Evolutionary conservation across 2,329 filamentous ascomycete genomes (phyloP).

Genomic region (Ophioceras dolichostomum): DNA sequence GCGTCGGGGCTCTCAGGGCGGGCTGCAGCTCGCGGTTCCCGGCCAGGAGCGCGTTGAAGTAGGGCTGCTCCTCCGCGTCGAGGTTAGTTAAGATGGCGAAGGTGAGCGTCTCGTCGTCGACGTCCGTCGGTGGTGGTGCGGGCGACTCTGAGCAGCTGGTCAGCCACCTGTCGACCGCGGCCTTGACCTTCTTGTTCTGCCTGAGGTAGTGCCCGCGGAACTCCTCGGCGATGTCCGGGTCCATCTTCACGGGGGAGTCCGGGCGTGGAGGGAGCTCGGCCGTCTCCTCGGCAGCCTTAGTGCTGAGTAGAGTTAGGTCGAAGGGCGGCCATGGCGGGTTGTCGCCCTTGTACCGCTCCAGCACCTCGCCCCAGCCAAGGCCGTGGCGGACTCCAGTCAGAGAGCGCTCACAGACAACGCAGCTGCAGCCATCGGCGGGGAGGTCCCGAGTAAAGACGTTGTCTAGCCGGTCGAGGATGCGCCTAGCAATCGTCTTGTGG

Average conservation of each 20-base stretch:
- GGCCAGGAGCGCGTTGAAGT: conserved; percentile 70
- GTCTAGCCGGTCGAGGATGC: conserved; percentile 79
- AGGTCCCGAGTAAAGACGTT: conserved; percentile 91
- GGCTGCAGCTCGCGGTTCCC: conserved; percentile 45
- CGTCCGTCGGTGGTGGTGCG: conserved; percentile 68
- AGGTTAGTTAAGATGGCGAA: conserved; percentile 91
- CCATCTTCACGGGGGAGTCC: conserved; percentile 58
- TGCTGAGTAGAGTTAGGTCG: conserved; percentile 50
- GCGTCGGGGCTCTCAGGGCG: conserved; percentile 54
- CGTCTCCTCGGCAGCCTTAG: conserved; percentile 34
- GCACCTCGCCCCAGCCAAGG: conserved; percentile 87
- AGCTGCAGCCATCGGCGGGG: conserved; percentile 72
- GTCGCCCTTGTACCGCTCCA: conserved; percentile 87
- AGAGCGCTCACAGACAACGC: conserved; percentile 63
- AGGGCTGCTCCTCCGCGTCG: conserved; percentile 59
- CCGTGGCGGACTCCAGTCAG: conserved; percentile 56
- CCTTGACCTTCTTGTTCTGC: conserved; percentile 84
- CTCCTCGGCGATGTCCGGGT: conserved; percentile 88
- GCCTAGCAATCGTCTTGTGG: conserved; percentile 84
- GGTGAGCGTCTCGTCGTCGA: conserved; percentile 85
- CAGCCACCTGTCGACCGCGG: conserved; percentile 86
- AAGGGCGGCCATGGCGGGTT: conserved; percentile 86
- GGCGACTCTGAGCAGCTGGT: conserved; percentile 64
- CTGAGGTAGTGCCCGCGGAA: conserved; percentile 86
- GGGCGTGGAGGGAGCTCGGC: conserved; percentile 47